Evolutionary conservation across 176 grass and related monocot species (phyloP).

Genomic region (Raddia guianensis): DNA sequence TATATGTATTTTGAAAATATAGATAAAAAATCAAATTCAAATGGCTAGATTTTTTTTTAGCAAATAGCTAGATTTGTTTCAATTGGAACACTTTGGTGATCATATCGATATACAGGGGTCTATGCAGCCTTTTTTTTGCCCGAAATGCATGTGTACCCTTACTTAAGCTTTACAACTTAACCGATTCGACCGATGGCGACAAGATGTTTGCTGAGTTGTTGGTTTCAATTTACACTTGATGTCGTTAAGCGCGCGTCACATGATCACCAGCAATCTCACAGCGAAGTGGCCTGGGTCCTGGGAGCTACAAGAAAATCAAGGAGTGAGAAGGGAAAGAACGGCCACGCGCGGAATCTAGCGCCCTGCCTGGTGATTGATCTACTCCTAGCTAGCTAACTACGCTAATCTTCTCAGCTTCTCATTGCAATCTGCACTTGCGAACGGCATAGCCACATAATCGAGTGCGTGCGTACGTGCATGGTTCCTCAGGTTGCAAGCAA

Average conservation of each 20-base stretch:
- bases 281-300: too few species aligned
- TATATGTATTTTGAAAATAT: too few species aligned
- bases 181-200: background rate
- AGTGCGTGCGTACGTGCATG: background rate
- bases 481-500: conserved; percentile 31
- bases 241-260: conserved; percentile 18
- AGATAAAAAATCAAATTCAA: too few species aligned
- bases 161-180: background rate
- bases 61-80: too few species aligned
- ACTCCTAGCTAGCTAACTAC: background rate
- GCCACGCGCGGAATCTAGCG: conserved; percentile 8
- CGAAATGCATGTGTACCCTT: too few species aligned
- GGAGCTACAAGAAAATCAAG: background rate
- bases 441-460: background rate
- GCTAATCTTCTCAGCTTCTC: background rate
- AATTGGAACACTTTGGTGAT: too few species aligned
- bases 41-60: too few species aligned
- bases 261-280: background rate
- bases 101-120: too few species aligned
- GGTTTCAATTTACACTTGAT: background rate
- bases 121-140: too few species aligned
- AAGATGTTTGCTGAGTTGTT: background rate
- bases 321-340: too few species aligned
- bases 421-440: background rate
- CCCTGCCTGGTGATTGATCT: background rate